Evolutionary conservation across 2,329 filamentous ascomycete species (phyloP), one percentile per base, ranked within the genome.

Genomic region (Graphilbum ipis-grandicollis): DNA sequence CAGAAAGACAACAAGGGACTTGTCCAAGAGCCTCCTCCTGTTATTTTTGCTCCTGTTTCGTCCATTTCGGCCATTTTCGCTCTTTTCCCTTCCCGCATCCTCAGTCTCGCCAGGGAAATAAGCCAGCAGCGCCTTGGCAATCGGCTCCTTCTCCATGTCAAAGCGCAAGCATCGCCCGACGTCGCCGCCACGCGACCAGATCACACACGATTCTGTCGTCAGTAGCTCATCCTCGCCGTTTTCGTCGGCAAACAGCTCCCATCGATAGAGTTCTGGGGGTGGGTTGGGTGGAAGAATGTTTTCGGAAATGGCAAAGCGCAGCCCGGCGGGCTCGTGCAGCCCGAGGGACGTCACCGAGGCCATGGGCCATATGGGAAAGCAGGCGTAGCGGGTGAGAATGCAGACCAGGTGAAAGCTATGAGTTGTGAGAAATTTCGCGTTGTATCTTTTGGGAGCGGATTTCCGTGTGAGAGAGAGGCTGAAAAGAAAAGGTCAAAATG

Each of bases 271-370:
- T 25, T 71, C 65, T 19, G 70, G 56, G 15, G 71, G 58, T 4
- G 81, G 71, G 43, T 90, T 69, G 33, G 67, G 56, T 15, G 78
- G 71, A 2, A 96, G 64, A 30, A 93, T 68, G 40, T 75, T 70
- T 56, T 96, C 86, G 47, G 77, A 68, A 47, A 93, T 70, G 44
- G 93, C 75, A 62, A 90, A 84, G 43, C 73, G 74, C 44, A 96
- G 66, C 45, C 79, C 85, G 42, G 80, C 73, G 42, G 92, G 86
- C 60, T 80, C 76, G 63, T 96, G 88, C 52, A 93, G 67, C 56
- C 90, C 90, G 50, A 94, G 71, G 45, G 88, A 94, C 56, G 75
- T 81, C 59, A 94, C 74, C 53, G 80, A 76, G 48, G 88, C 88
- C 92, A 98, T 98, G 25, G 19, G 21, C n/a, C 17, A 23, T 9